Evolutionary conservation across 306 rosid genomes (phyloP).

Genomic region (Prinsepia uniflora): DNA sequence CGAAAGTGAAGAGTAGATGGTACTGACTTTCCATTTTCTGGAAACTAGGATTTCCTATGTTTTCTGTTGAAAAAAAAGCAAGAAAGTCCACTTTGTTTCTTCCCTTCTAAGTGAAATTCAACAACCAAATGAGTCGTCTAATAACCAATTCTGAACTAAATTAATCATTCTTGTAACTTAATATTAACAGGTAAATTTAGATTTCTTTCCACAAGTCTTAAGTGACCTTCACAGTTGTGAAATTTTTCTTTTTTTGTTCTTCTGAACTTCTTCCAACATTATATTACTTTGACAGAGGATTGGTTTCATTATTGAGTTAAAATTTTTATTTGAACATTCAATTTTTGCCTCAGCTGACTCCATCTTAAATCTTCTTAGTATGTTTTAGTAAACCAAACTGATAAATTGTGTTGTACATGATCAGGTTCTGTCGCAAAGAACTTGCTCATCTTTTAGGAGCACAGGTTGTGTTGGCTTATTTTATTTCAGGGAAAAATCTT

Average conservation of each 20-base stretch:
- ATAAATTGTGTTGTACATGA: constrained; percentile 22
- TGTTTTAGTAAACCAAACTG: constrained; percentile 1
- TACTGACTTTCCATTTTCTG: not conserved
- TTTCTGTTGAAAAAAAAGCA: not conserved
- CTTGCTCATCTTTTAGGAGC: constrained; percentile 48
- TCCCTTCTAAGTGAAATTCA: not conserved
- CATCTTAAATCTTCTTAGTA: not conserved
- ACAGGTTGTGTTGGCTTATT: constrained; percentile 41
- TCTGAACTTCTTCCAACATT: not conserved
- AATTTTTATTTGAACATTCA: not conserved
- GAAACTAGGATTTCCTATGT: not conserved
- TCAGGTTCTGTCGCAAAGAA: constrained; percentile 59
- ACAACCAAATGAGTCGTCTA: not conserved
- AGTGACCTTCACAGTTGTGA: not conserved
- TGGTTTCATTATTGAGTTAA: constrained; percentile 1
- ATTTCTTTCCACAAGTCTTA: not conserved
- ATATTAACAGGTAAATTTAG: not conserved
- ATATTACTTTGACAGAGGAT: not conserved
- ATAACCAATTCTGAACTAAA: not conserved
- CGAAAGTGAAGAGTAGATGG: not conserved
- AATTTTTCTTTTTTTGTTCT: not conserved
- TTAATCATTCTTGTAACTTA: not conserved
- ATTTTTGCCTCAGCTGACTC: not conserved
- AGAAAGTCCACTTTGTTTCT: not conserved
- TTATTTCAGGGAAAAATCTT: constrained; percentile 44